phyloP scores from a whole-genome alignment of 352 stramenopile genomes.

The Phytopythium sindhum region DNA sequence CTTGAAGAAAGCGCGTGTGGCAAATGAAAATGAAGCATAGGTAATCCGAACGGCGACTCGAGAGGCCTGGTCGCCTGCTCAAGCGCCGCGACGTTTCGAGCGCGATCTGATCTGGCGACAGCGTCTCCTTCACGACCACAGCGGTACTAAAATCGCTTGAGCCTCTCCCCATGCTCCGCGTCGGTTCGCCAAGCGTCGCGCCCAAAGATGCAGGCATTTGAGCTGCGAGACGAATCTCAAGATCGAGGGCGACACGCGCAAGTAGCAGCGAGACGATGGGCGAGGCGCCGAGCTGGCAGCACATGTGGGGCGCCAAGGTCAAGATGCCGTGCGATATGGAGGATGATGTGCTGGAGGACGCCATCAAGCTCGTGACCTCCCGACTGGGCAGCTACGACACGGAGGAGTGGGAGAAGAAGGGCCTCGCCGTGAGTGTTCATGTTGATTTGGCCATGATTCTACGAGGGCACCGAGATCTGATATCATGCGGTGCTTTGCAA shows the following conservation, averaged over 20 bases:
- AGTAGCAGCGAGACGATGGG: slow-evolving; percentile 57
- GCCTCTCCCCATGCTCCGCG: not conserved
- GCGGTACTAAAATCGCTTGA: too few species aligned
- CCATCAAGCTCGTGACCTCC: slow-evolving; percentile 59
- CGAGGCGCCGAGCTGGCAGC: slow-evolving; percentile 79
- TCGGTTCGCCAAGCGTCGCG: not conserved
- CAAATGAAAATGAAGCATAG: not conserved
- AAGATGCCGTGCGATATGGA: slow-evolving; percentile 89
- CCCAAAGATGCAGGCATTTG: not conserved
- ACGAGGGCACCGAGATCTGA: too few species aligned
- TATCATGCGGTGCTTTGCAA: slow-evolving; percentile 14
- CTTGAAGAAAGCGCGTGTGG: not conserved
- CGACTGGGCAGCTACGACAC: slow-evolving; percentile 65
- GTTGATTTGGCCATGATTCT: too few species aligned
- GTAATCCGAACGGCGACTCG: not conserved
- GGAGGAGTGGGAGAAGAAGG: slow-evolving; percentile 87
- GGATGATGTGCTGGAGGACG: slow-evolving; percentile 84
- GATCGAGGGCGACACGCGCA: not conserved
- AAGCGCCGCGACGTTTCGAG: not conserved
- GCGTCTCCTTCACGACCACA: too few species aligned
- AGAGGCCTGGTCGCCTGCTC: not conserved
- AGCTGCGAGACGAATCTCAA: not conserved
- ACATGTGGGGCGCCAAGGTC: slow-evolving; percentile 88
- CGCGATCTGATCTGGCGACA: not conserved
- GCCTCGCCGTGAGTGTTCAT: slow-evolving; percentile 53